Evolutionary conservation across 768 basidiomycete genomes (phyloP).

Genomic region (Collybiopsis luxurians): DNA sequence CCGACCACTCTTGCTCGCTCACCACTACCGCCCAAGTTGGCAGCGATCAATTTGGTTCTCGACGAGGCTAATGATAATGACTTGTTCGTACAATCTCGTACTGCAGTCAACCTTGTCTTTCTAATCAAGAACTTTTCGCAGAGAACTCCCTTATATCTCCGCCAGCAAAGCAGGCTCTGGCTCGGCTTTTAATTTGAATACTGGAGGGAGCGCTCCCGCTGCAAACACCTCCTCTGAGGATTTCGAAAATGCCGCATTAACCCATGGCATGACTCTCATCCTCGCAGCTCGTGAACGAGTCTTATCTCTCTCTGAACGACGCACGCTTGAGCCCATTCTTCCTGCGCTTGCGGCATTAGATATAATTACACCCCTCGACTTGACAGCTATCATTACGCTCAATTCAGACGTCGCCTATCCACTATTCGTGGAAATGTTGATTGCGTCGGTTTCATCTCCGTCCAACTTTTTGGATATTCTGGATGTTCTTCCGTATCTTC

Average conservation of each 20-base stretch:
- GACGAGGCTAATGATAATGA: conserved; percentile 56
- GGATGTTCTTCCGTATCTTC: conserved; percentile 60
- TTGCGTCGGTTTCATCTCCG: conserved; percentile 33
- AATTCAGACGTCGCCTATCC: conserved; percentile 73
- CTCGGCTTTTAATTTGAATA: not conserved
- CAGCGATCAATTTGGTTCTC: conserved; percentile 67
- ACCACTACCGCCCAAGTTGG: conserved; percentile 72
- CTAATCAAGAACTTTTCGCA: not conserved
- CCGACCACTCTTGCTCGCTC: conserved; percentile 71
- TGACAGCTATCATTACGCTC: conserved; percentile 60
- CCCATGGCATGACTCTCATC: conserved; percentile 65
- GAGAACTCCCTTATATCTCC: not conserved
- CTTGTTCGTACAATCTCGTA: conserved; percentile 34
- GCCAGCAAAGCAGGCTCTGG: conserved; percentile 11
- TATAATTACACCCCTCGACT: conserved; percentile 66
- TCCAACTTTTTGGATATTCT: conserved; percentile 62
- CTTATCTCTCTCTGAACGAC: conserved; percentile 72
- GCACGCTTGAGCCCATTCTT: conserved; percentile 55
- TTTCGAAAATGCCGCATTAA: conserved; percentile 52
- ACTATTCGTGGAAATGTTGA: conserved; percentile 58
- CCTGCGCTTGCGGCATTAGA: conserved; percentile 41
- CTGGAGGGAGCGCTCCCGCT: conserved; percentile 26
- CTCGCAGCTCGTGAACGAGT: conserved; percentile 69
- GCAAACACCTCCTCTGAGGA: conserved; percentile 45
- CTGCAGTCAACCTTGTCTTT: not conserved